Evolutionary conservation across 495 filamentous ascomycete species (phyloP), one percentile per base, ranked within the genome.

Genomic region (Penicillium roqueforti): DNA sequence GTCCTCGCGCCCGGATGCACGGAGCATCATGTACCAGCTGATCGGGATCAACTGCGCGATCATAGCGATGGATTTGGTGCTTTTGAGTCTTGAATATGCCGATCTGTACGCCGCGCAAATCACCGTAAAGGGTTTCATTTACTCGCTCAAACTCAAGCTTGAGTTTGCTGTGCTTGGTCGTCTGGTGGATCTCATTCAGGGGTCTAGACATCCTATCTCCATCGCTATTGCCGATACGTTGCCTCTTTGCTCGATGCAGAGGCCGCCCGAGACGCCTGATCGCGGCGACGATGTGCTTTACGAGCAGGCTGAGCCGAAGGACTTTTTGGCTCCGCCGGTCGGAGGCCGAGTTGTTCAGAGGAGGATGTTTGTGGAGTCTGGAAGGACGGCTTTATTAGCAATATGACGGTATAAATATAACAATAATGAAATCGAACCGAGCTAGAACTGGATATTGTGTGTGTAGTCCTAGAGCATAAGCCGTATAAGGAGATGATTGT

Each of bases 81-180:
- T 81, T 20, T 58, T 86, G 14, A 63, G 65, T 1, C 52, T 79
- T 48, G 78, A 86, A 53, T 81, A 77, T 57, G 66, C 76, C 6
- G 70, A 71, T 50, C 59, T 71, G n/a, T 84, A 80, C 57, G 71
- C 76, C 3, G 68, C 82, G 31, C 76, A 85, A 58, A 80, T 77
- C 16, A 76, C 74, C 2, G 67, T 81, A 37, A 85, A 85, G 65
- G 76, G 71, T 4, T 73, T 79, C 54, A 62, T 83, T 3, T 86
- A 85, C 67, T 84, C 83, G 68, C 68, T 86, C 49, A 87, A 87
- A 60, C 67, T 87, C 32, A 85, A 85, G 62, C 69, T 83, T 13
- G 83, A 87, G 62, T 81, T 83, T 51, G 77, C 76, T 11, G 79
- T 86, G 41, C 73, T 86, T 26, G 80, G 83, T 47, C 74, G 75